Evolutionary conservation across 805 yeast species (phyloP), one percentile per base, ranked within the genome.

Genomic region (Alloascoidea africana): DNA sequence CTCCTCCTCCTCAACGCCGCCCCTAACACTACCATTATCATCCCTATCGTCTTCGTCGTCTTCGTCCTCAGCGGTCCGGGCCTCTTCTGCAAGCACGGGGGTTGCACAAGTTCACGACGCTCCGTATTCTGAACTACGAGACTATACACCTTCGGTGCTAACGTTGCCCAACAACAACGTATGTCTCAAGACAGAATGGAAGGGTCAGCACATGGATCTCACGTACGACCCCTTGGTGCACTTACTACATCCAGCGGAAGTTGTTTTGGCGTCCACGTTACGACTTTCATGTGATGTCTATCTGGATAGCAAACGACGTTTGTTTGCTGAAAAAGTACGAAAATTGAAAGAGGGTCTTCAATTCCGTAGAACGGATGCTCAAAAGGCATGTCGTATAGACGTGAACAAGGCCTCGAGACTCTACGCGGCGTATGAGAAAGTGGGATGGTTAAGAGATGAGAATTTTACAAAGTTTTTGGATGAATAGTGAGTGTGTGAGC

Each of bases 301-400:
- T 55, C 65, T 57, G 34, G 82, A 75, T 47, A 76, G 85, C 14
- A 81, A 81, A 59, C 74, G 86, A 57, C 70, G 97, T 45, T 65
- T 89, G 17, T 91, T 89, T 59, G 73, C 76, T 41, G 97, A 89
- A 55, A 89, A 86, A 61, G 91, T 87, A 19, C 74, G 73, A 46
- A 71, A 95, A 37, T 58, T 76, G 48, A 73, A 72, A 47, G 61
- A 65, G 37, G 78, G 77, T 18, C 63, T 76, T 52, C 89, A 89
- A 17, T 89, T 89, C 60, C 76, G 96, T 60, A 77, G 96, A 60
- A 91, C 97, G 0, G 98, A 89, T 58, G 94, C 96, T 4, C 97
- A 89, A 59, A 91, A 91, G 63, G 96, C 96, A 4, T 89, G 97
- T 56, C 73, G 94, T 45, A 87, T 91, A 46, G 97, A 91, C 57